phyloP scores from a whole-genome alignment of 192 early-diverging fungal species.

The Pilaira anomala region DNA sequence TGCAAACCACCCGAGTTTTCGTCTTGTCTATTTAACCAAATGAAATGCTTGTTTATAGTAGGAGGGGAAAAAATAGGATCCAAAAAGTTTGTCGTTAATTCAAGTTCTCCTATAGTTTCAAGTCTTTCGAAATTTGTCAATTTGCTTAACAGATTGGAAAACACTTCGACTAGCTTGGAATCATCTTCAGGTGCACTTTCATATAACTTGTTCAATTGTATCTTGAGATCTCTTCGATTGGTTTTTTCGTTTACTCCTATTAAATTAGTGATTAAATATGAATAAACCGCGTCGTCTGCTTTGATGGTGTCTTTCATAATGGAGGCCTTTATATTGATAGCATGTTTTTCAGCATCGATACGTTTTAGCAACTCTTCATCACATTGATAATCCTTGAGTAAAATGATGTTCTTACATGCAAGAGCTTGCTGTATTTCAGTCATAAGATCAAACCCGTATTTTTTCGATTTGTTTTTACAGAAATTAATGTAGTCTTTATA shows the following conservation, averaged over 20 bases:
- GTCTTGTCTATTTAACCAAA: constrained; percentile 8
- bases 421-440: too few relatives aligned
- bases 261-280: constrained; percentile 7
- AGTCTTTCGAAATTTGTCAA: constrained; percentile 10
- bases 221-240: constrained; percentile 12
- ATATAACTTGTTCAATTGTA: constrained; percentile 11
- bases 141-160: constrained; percentile 6
- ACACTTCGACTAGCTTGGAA: constrained; percentile 6
- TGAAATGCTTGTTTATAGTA: constrained; percentile 10
- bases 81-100: constrained; percentile 9
- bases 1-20: constrained; percentile 3
- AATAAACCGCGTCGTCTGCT: constrained; percentile 4
- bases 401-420: constrained; percentile 10
- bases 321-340: constrained; percentile 7
- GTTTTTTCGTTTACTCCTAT: constrained; percentile 8
- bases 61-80: constrained; percentile 2
- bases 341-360: constrained; percentile 9
- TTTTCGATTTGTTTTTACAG: constrained; percentile 5
- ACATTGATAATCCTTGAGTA: constrained; percentile 3
- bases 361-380: constrained; percentile 7
- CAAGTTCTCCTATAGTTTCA: constrained; percentile 3
- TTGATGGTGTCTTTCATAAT: constrained; percentile 14
- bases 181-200: constrained; percentile 10
- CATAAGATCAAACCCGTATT: too few relatives aligned
- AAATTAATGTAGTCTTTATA: constrained; percentile 7